A percentile compares a stretch with the other conserved stretches of the same genome.
Conservation (phyloP, 805 yeast genomes). For the Kodamaea laetipori region DNA sequence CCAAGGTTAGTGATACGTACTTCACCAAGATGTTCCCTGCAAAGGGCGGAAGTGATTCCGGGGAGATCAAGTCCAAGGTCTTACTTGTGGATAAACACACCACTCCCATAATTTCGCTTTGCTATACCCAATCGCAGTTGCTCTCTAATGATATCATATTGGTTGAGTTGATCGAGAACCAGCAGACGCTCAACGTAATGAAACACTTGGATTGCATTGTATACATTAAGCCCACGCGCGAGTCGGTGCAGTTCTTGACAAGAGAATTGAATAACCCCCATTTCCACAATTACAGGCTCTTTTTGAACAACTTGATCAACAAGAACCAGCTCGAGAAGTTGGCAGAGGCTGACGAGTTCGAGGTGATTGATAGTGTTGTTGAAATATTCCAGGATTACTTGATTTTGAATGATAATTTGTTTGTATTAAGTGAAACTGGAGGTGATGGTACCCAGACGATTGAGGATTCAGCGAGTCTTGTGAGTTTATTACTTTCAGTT, state of each 20-base stretch:
- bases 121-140: slow-evolving; percentile 83
- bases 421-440: slow-evolving; percentile 28
- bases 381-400: slow-evolving; percentile 86
- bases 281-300: slow-evolving; percentile 75
- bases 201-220: slow-evolving; percentile 77
- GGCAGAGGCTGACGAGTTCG: slow-evolving; percentile 90
- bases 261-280: slow-evolving; percentile 77
- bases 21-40: slow-evolving; percentile 31
- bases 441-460: slow-evolving; percentile 18
- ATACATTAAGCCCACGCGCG: slow-evolving; percentile 72
- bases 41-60: slow-evolving; percentile 16
- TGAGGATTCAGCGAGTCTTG: slow-evolving; percentile 42
- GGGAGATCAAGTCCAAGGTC: slow-evolving; percentile 57
- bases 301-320: slow-evolving; percentile 71
- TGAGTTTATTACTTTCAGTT: slow-evolving; percentile 66
- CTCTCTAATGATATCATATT: slow-evolving; percentile 82
- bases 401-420: slow-evolving; percentile 70
- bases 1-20: slow-evolving; percentile 32
- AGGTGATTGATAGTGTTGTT: slow-evolving; percentile 70
- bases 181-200: slow-evolving; percentile 65
- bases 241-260: slow-evolving; percentile 58
- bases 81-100: slow-evolving; percentile 79
- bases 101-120: slow-evolving; percentile 82
- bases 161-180: slow-evolving; percentile 57
- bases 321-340: slow-evolving; percentile 80